These are phyloP conservation scores for Striga asiatica DNA, from an alignment of 257 asterid genomes.

Conservation along the genomic window DNA sequence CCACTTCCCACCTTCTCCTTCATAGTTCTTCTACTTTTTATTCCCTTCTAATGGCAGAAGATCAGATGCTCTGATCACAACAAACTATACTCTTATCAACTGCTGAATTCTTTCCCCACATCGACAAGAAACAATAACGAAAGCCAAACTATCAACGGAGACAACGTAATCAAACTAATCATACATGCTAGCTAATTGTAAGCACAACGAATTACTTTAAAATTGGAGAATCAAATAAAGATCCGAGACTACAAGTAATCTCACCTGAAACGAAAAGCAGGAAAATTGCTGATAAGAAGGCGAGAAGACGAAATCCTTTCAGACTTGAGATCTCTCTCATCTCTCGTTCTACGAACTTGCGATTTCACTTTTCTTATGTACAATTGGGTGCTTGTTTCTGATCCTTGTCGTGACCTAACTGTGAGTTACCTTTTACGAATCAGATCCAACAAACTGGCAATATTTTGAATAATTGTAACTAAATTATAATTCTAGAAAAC, in stretches of 20 bases:
- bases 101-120: neutral
- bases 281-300: slow-evolving; percentile 33
- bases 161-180: neutral
- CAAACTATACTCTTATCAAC: neutral
- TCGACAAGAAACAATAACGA: neutral
- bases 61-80: neutral
- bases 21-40: neutral
- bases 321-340: slow-evolving; percentile 43
- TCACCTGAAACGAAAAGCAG: slow-evolving; percentile 43
- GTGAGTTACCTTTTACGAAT: too few species aligned
- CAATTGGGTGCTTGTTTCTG: too few species aligned
- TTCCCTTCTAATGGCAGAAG: neutral
- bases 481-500: too few species aligned
- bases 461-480: too few species aligned
- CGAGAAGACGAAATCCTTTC: slow-evolving; percentile 32
- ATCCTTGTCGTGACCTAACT: too few species aligned
- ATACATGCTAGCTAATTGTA: neutral
- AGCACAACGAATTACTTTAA: neutral
- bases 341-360: slow-evolving; percentile 7
- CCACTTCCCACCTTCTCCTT: too few species aligned
- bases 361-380: too few species aligned
- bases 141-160: neutral
- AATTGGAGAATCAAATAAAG: neutral
- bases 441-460: too few species aligned
- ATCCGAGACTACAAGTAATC: neutral